Base-by-base conservation (phyloP, 2,329 filamentous ascomycete species). In the Alternaria atra region DNA sequence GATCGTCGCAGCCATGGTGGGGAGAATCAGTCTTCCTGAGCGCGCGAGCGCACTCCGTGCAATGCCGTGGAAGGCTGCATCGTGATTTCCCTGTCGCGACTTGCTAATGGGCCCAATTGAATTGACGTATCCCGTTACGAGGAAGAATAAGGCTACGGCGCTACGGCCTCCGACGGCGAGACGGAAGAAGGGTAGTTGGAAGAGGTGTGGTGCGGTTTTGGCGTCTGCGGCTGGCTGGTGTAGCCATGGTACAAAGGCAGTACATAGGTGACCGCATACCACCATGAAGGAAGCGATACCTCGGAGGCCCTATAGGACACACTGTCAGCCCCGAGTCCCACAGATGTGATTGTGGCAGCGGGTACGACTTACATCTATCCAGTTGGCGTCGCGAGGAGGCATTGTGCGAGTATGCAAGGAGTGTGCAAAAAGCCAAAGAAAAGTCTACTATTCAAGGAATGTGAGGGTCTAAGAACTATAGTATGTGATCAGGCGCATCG, bases 41-140 rank as follows among this genome's bases (percentile, higher is more conserved):
- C 87, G 84, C 35, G 86, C 83, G 63, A 89, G 84, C 0, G 86
- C 84, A 13, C 85, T 87, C 64, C 83, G 84, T 58, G 85, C 83
- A 63, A 90, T 82, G 39, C 84, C 82, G 20, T 72, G 78, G 64
- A 87, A 84, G 12, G 86, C 86, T 1, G 80, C 81, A 42, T 86
- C 82, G 57, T 83, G 81, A 66, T 86, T 82, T 52, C 85, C 86
- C 32, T 84, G 79, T 54, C 85, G 83, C 69, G 81, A 84, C 52
- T 86, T 83, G 55, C 83, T 82, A 60, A 89, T 83, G 15, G 87
- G 85, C 69, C 89, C 88, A 53, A 89, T 81, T 4, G 86, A 84
- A 76, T 88, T 89, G 52, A 89, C 87, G 68, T 88, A 89, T 58
- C 87, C 87, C 1, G 90, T 92, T 52, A 93, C 76, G 62, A 79